Base-by-base conservation (phyloP, 1,139 yeast genomes). In the Schwanniomyces etchellsii region DNA sequence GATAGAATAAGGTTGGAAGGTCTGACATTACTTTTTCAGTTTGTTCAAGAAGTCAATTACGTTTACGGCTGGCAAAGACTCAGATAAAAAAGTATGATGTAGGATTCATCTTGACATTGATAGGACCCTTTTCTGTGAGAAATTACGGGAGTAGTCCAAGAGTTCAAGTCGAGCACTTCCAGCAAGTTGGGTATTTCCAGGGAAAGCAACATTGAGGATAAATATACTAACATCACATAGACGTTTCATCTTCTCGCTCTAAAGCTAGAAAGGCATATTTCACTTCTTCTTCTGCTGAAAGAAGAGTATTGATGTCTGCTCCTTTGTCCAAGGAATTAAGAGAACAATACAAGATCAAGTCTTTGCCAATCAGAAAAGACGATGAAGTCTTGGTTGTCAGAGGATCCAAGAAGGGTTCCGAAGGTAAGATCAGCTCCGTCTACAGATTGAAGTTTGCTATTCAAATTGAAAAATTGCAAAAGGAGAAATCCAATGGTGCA, bases 181-280 rank as follows among this genome's bases (percentile, higher is more conserved):
- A n/a, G n/a, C n/a, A n/a, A n/a, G n/a, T n/a, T n/a, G n/a, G n/a
- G n/a, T n/a, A n/a, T n/a, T n/a, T n/a, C n/a, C n/a, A n/a, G n/a
- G n/a, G n/a, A n/a, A n/a, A n/a, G n/a, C n/a, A n/a, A n/a, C n/a
- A n/a, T n/a, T n/a, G n/a, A n/a, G n/a, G n/a, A n/a, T n/a, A n/a
- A n/a, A n/a, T n/a, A n/a, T n/a, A 62, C 68, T 61, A 60, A 58
- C 64, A 47, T 25, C 14, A 35, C 44, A 30, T 57, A 80, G 93
- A 91, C 95, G 97, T 91, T 74, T 88, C 98, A 63, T 82, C 95
- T 70, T 91, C 96, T 66, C 94, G 98, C 80, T 83, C 95, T 71
- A 91, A 91, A 84, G 78, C 97, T 72, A 89, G 99, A 85, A 91
- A 91, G 89, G 98, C 98, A 70, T 83, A 93, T 85, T 93, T 93